These are phyloP conservation scores for Chiua virens DNA, from an alignment of 768 basidiomycete species.

Conservation along the genomic window DNA sequence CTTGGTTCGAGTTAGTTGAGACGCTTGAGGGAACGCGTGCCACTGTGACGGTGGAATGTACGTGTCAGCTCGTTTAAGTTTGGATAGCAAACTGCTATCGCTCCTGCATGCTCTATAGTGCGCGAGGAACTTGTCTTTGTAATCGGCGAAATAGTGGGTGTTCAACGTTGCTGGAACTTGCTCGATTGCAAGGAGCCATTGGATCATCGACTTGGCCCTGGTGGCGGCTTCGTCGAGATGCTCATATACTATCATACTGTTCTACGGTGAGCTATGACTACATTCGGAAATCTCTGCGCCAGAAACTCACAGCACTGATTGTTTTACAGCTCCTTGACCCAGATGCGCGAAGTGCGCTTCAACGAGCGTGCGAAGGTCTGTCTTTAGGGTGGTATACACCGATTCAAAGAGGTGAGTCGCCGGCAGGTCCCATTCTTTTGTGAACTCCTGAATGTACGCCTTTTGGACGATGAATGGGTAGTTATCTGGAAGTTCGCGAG, in stretches of 20 bases:
- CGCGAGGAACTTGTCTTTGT: slow-evolving; percentile 47
- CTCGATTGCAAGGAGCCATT: slow-evolving; percentile 53
- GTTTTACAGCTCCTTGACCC: slow-evolving; percentile 52
- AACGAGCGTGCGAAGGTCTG: slow-evolving; percentile 45
- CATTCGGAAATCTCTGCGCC: too few species aligned
- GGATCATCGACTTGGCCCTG: slow-evolving; percentile 40
- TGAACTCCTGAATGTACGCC: slow-evolving; percentile 45
- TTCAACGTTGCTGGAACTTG: slow-evolving; percentile 52
- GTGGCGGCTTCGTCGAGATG: slow-evolving; percentile 47
- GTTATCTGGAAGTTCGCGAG: slow-evolving; percentile 67
- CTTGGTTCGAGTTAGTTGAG: too few species aligned
- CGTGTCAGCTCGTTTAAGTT: background rate
- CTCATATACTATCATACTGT: slow-evolving; percentile 49
- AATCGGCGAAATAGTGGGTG: slow-evolving; percentile 49
- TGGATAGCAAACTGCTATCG: slow-evolving; percentile 2
- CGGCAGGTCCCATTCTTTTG: slow-evolving; percentile 50
- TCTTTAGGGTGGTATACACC: slow-evolving; percentile 37
- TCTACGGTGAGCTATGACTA: too few species aligned
- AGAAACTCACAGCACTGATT: slow-evolving; percentile 8
- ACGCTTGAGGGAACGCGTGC: background rate
- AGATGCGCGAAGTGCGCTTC: slow-evolving; percentile 49
- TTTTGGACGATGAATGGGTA: slow-evolving; percentile 64
- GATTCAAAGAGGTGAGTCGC: slow-evolving; percentile 44
- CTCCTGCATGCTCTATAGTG: slow-evolving; percentile 43
- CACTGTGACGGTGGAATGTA: too few species aligned